These are phyloP conservation scores for Phytophthora aleatoria DNA, from an alignment of 352 stramenopile species.

Conservation along the genomic window DNA sequence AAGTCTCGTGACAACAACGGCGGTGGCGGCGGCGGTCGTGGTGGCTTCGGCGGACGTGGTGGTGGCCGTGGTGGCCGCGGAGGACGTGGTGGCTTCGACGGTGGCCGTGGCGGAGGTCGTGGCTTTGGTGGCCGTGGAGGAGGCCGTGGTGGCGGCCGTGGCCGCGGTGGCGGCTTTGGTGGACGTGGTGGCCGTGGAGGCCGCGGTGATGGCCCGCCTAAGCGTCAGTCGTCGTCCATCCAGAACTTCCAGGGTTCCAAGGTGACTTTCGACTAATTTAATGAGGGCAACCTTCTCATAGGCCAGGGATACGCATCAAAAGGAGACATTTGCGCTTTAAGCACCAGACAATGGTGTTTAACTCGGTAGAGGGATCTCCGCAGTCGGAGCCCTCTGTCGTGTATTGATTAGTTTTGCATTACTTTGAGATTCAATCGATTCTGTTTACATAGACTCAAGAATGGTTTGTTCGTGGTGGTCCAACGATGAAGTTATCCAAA, in stretches of 20 bases:
- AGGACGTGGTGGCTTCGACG: slow-evolving; percentile 45
- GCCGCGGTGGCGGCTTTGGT: slow-evolving; percentile 50
- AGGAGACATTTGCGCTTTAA: slow-evolving; percentile 26
- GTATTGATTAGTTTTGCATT: slow-evolving; percentile 41
- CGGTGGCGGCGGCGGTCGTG: slow-evolving; percentile 39
- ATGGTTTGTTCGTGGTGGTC: background rate
- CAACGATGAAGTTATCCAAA: background rate
- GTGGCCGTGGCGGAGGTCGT: slow-evolving; percentile 61
- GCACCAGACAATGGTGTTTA: slow-evolving; percentile 23
- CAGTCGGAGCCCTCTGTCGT: slow-evolving; percentile 16
- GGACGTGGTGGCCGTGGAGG: slow-evolving; percentile 50
- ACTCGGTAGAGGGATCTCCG: slow-evolving; percentile 19
- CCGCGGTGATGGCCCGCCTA: slow-evolving; percentile 70
- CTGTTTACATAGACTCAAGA: slow-evolving; percentile 43
- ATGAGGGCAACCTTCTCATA: slow-evolving; percentile 24
- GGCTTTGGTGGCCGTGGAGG: slow-evolving; percentile 40
- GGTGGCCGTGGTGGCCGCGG: slow-evolving; percentile 70
- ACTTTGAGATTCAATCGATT: slow-evolving; percentile 40
- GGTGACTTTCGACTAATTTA: slow-evolving; percentile 96
- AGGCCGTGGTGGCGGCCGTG: slow-evolving; percentile 59
- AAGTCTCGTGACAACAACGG: slow-evolving; percentile 63
- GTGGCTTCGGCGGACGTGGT: slow-evolving; percentile 60
- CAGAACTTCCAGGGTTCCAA: slow-evolving; percentile 96
- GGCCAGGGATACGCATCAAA: slow-evolving; percentile 26
- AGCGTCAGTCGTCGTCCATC: slow-evolving; percentile 91